A percentile compares a stretch with the other conserved stretches of the same genome.
Conservation (phyloP, 257 asterid species). For the Primulina huaijiensis region DNA sequence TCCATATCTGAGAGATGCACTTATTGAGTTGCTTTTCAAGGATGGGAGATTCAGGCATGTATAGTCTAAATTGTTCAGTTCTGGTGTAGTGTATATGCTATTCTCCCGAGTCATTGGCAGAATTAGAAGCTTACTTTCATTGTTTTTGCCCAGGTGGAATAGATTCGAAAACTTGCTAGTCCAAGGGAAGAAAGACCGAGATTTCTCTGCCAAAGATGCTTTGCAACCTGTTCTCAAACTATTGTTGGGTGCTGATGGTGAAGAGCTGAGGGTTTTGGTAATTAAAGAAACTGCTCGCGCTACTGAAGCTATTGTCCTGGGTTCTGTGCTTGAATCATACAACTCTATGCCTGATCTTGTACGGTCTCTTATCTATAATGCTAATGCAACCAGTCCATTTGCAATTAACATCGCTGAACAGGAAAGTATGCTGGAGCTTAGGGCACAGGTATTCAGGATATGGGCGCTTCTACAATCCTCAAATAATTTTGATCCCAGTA, state of each 20-base stretch:
- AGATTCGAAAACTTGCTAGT: constrained; percentile 95
- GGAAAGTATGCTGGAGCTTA: constrained; percentile 78
- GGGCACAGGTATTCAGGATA: constrained; percentile 84
- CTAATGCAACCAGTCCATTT: constrained; percentile 53
- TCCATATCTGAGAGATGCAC: constrained; percentile 99
- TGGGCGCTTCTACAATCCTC: constrained; percentile 84
- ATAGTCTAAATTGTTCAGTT: constrained; percentile 18
- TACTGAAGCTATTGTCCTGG: constrained; percentile 79
- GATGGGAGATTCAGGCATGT: constrained; percentile 95
- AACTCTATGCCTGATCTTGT: constrained; percentile 51
- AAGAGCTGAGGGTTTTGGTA: constrained; percentile 68
- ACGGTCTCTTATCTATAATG: constrained; percentile 50
- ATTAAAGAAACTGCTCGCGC: constrained; percentile 84
- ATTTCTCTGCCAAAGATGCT: constrained; percentile 92
- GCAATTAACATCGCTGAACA: constrained; percentile 54
- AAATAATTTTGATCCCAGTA: constrained; percentile 73
- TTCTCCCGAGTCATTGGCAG: constrained; percentile 18
- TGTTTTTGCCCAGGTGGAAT: constrained; percentile 75
- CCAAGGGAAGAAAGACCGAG: constrained; percentile 85
- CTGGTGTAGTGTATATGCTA: constrained; percentile 14
- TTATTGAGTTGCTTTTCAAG: constrained; percentile 94
- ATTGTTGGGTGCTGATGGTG: constrained; percentile 84
- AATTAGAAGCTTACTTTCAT: constrained; percentile 22
- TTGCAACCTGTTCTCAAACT: constrained; percentile 92
- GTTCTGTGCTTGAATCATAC: constrained; percentile 73